Conservation (phyloP, 176 grass and related monocot species). For the Lolium perenne region DNA sequence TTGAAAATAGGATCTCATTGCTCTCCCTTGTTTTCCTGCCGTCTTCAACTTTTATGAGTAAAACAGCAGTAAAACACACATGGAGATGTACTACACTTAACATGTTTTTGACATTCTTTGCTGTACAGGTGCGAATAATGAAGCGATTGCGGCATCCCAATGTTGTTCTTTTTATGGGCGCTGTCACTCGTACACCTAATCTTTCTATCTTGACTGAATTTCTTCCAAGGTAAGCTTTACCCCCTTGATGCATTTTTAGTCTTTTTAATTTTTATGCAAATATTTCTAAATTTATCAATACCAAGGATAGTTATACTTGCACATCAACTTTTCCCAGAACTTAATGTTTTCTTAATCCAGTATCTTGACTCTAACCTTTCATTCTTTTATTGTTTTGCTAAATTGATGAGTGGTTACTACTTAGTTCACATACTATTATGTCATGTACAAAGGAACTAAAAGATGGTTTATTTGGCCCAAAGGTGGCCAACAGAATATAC, state of each 20-base stretch:
- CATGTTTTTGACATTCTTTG: conserved; percentile 31
- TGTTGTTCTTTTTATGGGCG: conserved; percentile 99
- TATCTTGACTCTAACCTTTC: conserved; percentile 7
- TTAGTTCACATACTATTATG: conserved; percentile 8
- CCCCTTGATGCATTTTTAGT: conserved; percentile 34
- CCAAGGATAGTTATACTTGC: not conserved
- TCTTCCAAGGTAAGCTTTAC: conserved; percentile 86
- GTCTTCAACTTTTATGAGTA: not conserved
- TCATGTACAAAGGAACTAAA: conserved; percentile 5
- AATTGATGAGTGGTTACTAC: not conserved
- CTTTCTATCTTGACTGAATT: conserved; percentile 97
- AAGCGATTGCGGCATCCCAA: conserved; percentile 96
- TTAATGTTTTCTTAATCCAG: conserved; percentile 5
- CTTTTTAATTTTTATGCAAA: conserved; percentile 21
- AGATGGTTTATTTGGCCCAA: conserved; percentile 20
- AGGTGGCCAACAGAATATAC: not conserved
- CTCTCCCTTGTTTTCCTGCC: not conserved
- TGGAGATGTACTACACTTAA: conserved; percentile 1
- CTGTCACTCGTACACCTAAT: conserved; percentile 85
- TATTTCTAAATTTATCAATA: not conserved
- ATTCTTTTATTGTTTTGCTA: not conserved
- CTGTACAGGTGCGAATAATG: conserved; percentile 90
- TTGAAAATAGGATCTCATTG: conserved; percentile 3
- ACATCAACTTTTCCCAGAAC: conserved; percentile 5
- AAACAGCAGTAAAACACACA: not conserved